Evolutionary conservation across 1,139 yeast genomes (phyloP), one percentile per base, ranked within the genome.

Genomic region (Yamadazyma mexicana): DNA sequence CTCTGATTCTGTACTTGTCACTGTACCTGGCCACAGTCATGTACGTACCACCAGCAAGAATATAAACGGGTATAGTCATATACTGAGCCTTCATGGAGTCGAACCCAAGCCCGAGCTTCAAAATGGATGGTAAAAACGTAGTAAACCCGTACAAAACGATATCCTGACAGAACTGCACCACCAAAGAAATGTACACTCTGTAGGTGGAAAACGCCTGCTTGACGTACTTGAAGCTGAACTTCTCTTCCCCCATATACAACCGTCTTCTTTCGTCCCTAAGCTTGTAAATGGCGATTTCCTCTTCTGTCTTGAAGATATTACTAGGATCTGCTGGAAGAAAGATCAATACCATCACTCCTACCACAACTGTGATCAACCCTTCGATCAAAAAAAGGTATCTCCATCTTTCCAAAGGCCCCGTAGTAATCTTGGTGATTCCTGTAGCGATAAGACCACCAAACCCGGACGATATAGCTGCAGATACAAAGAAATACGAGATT

Each of bases 91-190:
- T 55, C 35, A 72, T 61, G 26, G 54, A 58, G 23, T 65, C 61
- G 51, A 65, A 75, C 0, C 79, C 79, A 53, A 75, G 59, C 17
- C 71, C 72, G 15, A 27, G 34, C 37, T 56, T 55, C 40, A 75
- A 62, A 37, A 74, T 71, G 5, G 69, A 61, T 15, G 79, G 79
- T 37, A 75, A 56, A 47, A 74, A 75, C 0, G 76, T 73, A 1
- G 75, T 67, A 40, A 73, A 66, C 5, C 79, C 79, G 46, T 72
- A 75, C 27, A 75, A 56, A 5, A 71, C 62, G 26, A 66, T 48
- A 55, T 74, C 79, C 28, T 60, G 69, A 54, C 77, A 72, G 48
- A 75, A 75, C 45, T 74, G 71, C 34, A 74, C 71, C 10, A 61
- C 43, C 24, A 71, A 64, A 27, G 69, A 63, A 12, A 64, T 50